Conservation (phyloP, 225 moss, liverwort and hornwort species). For the Climacium dendroides region DNA sequence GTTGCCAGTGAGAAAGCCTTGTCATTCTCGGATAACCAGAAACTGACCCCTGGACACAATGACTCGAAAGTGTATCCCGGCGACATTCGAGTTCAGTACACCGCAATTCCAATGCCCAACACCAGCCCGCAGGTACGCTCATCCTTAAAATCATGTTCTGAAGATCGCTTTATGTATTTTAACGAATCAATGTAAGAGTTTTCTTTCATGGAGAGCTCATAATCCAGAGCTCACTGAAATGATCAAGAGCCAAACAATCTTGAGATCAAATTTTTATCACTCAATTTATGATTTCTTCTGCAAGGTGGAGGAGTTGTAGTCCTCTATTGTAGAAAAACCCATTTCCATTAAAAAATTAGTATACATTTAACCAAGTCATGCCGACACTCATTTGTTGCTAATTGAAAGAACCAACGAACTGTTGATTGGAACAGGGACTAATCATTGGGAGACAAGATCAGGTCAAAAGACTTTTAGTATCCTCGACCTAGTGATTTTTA, state of each 20-base stretch:
- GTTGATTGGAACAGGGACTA: not conserved
- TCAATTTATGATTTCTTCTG: not conserved
- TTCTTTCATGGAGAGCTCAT: not conserved
- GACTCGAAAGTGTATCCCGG: constrained; percentile 45
- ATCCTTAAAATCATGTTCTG: not conserved
- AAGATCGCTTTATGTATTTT: not conserved
- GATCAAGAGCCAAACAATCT: not conserved
- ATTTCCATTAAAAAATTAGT: not conserved
- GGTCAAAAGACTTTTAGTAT: not conserved
- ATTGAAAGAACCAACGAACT: not conserved
- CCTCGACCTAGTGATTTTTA: not conserved
- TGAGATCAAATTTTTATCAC: not conserved
- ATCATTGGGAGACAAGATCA: not conserved
- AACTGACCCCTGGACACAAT: constrained; percentile 30
- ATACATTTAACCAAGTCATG: not conserved
- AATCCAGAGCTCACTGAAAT: no score
- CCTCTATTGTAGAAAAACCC: no score
- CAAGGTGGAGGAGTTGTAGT: not conserved
- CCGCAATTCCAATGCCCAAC: constrained; percentile 8
- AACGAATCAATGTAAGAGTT: not conserved
- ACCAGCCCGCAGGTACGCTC: constrained; percentile 30
- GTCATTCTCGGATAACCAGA: constrained; percentile 45
- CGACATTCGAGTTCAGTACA: constrained; percentile 23
- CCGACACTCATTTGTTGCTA: not conserved
- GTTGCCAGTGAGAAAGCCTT: constrained; percentile 11